phyloP scores from a whole-genome alignment of 2,329 filamentous ascomycete species.

The Ilyonectria mors-panacis region DNA sequence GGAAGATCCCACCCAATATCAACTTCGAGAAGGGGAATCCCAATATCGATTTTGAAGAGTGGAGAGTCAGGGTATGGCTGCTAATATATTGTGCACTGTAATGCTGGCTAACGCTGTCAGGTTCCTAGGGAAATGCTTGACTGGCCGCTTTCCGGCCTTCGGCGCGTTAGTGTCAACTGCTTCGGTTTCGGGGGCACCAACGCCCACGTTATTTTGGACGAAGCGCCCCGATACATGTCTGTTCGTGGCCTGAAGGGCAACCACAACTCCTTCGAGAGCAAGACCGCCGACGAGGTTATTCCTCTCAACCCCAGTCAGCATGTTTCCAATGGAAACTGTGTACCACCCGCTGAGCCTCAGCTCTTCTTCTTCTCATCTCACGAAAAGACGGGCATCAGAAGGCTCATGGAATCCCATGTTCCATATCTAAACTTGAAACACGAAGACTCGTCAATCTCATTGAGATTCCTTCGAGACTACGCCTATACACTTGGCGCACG shows the following conservation, averaged over 20 bases:
- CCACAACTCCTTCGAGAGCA: conserved; percentile 51
- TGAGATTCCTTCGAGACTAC: conserved; percentile 55
- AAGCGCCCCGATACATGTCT: conserved; percentile 59
- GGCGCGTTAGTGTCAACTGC: conserved; percentile 68
- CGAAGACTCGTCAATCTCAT: conserved; percentile 1
- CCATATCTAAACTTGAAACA: conserved; percentile 47
- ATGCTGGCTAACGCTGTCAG: conserved; percentile 34
- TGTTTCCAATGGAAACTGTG: neutral
- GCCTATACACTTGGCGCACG: conserved; percentile 63
- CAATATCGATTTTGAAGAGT: conserved; percentile 61
- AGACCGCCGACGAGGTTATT: neutral
- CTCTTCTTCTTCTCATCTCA: conserved; percentile 62
- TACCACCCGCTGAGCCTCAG: conserved; percentile 44
- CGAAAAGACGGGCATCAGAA: conserved; percentile 57
- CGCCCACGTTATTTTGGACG: conserved; percentile 67
- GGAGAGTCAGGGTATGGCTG: conserved; percentile 61
- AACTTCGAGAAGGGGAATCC: conserved; percentile 65
- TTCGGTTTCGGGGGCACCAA: conserved; percentile 74
- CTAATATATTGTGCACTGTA: neutral
- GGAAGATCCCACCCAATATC: conserved; percentile 67
- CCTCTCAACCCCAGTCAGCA: neutral
- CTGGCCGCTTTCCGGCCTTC: conserved; percentile 62
- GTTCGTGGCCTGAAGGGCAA: conserved; percentile 54
- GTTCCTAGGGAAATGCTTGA: conserved; percentile 57
- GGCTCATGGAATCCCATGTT: conserved; percentile 54